phyloP scores from a whole-genome alignment of 2,329 filamentous ascomycete species.

The Nigrograna mackinnonii region DNA sequence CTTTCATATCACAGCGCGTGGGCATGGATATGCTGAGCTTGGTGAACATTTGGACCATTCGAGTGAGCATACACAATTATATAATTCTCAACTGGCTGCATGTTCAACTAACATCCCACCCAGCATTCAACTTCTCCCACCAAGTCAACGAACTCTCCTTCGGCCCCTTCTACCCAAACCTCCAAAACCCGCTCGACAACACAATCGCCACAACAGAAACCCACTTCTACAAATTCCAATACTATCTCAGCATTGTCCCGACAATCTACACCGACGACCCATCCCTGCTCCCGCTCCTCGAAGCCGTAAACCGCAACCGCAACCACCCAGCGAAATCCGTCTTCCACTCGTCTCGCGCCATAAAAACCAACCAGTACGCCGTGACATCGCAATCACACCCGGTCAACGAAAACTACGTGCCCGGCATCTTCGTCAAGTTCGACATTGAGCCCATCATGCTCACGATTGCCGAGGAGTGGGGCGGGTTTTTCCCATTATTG shows the following conservation, averaged over 20 bases:
- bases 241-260: slow-evolving; percentile 93
- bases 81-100: not conserved
- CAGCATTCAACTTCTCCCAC: slow-evolving; percentile 97
- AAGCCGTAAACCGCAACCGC: slow-evolving; percentile 38
- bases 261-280: slow-evolving; percentile 75
- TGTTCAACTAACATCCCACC: slow-evolving; percentile 8
- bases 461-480: slow-evolving; percentile 80
- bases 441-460: slow-evolving; percentile 96
- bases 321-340: slow-evolving; percentile 40
- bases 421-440: slow-evolving; percentile 97
- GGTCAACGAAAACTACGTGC: slow-evolving; percentile 71
- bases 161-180: slow-evolving; percentile 91
- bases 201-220: slow-evolving; percentile 74
- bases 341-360: slow-evolving; percentile 54
- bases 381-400: slow-evolving; percentile 84
- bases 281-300: slow-evolving; percentile 51
- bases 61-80: slow-evolving; percentile 55
- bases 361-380: slow-evolving; percentile 97
- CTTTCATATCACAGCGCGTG: slow-evolving; percentile 94
- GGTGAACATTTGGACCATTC: slow-evolving; percentile 81
- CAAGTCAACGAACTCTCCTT: slow-evolving; percentile 95
- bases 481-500: slow-evolving; percentile 72
- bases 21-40: slow-evolving; percentile 88
- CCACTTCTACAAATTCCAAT: slow-evolving; percentile 96
- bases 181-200: slow-evolving; percentile 91